Evolutionary conservation across 768 basidiomycete species (phyloP).

Genomic region (Tylopilus sp.): DNA sequence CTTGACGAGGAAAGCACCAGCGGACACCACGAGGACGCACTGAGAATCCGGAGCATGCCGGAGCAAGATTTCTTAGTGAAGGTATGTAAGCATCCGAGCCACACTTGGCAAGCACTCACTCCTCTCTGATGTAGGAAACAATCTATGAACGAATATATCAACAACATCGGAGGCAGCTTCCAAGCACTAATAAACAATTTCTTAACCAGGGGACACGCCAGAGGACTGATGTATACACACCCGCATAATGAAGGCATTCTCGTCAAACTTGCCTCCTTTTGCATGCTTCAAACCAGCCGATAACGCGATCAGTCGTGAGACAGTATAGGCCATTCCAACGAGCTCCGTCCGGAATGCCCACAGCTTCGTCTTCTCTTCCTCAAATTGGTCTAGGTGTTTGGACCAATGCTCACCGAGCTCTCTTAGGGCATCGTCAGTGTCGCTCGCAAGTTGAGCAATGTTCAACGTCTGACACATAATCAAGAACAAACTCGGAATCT

Average conservation of each 20-base stretch:
- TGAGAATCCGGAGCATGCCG: conserved; percentile 79
- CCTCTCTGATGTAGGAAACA: conserved; percentile 50
- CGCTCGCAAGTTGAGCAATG: conserved; percentile 59
- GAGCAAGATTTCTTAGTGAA: conserved; percentile 46
- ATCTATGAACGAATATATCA: conserved; percentile 54
- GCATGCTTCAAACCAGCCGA: conserved; percentile 79
- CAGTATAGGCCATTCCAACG: conserved; percentile 61
- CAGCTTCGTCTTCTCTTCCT: conserved; percentile 49
- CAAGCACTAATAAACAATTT: conserved; percentile 47
- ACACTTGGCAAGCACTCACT: conserved; percentile 34
- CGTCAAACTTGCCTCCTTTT: conserved; percentile 51
- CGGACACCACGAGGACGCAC: conserved; percentile 76
- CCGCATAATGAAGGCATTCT: conserved; percentile 62
- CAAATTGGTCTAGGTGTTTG: conserved; percentile 43
- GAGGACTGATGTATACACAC: conserved; percentile 39
- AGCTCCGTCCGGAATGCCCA: conserved; percentile 60
- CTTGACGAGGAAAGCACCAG: conserved; percentile 81
- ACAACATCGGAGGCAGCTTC: conserved; percentile 66
- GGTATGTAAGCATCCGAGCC: conserved; percentile 1
- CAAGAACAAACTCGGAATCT: neutral
- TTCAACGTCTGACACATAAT: conserved; percentile 48
- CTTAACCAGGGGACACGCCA: neutral
- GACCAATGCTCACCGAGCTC: conserved; percentile 57
- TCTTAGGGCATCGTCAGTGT: conserved; percentile 68
- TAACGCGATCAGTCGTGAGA: conserved; percentile 63